phyloP scores from a whole-genome alignment of 805 yeast genomes.

The Candida broadrunensis region DNA sequence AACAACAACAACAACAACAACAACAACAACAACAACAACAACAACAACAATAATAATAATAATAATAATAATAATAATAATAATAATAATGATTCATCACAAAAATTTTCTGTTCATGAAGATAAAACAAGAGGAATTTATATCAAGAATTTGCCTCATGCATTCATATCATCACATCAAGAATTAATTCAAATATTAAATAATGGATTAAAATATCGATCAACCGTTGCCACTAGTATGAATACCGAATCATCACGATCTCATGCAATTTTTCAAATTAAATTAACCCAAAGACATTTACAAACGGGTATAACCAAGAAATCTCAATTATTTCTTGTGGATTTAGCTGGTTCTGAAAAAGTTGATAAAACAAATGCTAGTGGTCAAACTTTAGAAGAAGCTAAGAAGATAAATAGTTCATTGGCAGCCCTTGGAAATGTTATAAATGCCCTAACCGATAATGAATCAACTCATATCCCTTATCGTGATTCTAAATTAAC shows the following conservation, averaged over 20 bases:
- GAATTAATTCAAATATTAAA: constrained; percentile 59
- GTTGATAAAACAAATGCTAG: constrained; percentile 71
- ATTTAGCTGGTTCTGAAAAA: constrained; percentile 86
- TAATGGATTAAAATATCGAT: constrained; percentile 57
- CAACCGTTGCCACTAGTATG: constrained; percentile 63
- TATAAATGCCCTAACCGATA: constrained; percentile 73
- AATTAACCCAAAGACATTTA: constrained; percentile 57
- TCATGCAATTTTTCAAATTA: constrained; percentile 74
- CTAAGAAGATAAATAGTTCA: constrained; percentile 79
- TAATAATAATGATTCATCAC: constrained; percentile 3
- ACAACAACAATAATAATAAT: constrained; percentile 8
- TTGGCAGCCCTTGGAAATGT: constrained; percentile 78
- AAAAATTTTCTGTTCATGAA: constrained; percentile 56
- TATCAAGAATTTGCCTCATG: constrained; percentile 66
- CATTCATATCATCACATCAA: constrained; percentile 53
- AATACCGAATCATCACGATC: constrained; percentile 74
- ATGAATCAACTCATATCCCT: constrained; percentile 71
- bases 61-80: too few species aligned
- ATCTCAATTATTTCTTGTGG: constrained; percentile 71
- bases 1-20: too few species aligned
- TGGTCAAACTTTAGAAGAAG: constrained; percentile 76
- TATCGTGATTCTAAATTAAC: constrained; percentile 82
- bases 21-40: background rate
- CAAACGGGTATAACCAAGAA: constrained; percentile 55
- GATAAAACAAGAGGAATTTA: constrained; percentile 62